A percentile compares a stretch with the other conserved stretches of the same genome.
phyloP scores from a whole-genome alignment of 139 green algal species.

The Yamagishiella unicocca region DNA sequence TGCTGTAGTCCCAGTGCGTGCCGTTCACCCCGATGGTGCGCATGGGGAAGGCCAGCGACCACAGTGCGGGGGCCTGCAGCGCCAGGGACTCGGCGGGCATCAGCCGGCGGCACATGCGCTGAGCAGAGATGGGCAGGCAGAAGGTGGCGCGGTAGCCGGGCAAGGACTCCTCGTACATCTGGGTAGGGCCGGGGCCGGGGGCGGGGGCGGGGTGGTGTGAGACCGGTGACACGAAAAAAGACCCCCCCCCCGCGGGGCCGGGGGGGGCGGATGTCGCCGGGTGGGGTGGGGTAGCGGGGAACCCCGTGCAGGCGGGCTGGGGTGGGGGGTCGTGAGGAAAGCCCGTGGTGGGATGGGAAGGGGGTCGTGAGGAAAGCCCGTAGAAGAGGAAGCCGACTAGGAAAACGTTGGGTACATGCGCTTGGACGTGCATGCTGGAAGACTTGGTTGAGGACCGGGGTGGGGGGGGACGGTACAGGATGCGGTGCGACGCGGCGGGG shows the following conservation, averaged over 20 bases:
- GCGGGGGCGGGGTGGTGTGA: not conserved
- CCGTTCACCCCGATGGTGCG: constrained; percentile 3
- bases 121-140: not conserved
- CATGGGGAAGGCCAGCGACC: not conserved
- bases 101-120: not conserved
- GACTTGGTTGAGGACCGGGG: too few relatives aligned
- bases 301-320: too few relatives aligned
- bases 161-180: constrained; percentile 12
- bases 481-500: too few relatives aligned
- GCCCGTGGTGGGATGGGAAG: too few relatives aligned
- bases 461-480: too few relatives aligned
- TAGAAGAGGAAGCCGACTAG: too few relatives aligned
- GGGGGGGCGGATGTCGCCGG: too few relatives aligned
- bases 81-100: not conserved
- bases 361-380: too few relatives aligned
- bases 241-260: not conserved
- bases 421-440: too few relatives aligned
- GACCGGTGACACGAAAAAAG: not conserved
- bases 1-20: constrained; percentile 14
- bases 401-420: too few relatives aligned
- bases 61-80: not conserved
- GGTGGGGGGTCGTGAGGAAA: too few relatives aligned
- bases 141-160: not conserved
- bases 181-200: not conserved
- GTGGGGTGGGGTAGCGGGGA: too few relatives aligned